A percentile compares a stretch with the other conserved stretches of the same genome.
phyloP scores from a whole-genome alignment of 2,329 filamentous ascomycete species.

The Diaporthe citrichinensis region DNA sequence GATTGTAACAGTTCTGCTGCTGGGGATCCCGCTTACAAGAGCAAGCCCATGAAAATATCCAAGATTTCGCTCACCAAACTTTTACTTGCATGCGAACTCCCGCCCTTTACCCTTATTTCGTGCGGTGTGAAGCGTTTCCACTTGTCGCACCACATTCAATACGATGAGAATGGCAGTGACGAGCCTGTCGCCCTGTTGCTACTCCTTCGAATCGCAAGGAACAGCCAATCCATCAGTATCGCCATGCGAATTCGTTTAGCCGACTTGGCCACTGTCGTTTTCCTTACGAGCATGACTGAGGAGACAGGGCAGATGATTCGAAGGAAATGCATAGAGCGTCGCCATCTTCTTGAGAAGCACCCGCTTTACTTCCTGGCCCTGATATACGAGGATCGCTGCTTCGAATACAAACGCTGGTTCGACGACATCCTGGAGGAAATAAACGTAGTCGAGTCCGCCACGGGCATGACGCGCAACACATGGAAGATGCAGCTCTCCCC shows the following conservation, averaged over 20 bases:
- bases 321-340: neutral
- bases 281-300: conserved; percentile 14
- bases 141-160: conserved; percentile 32
- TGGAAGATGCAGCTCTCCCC: conserved; percentile 29
- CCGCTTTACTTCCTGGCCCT: conserved; percentile 31
- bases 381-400: conserved; percentile 15
- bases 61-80: neutral
- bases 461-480: conserved; percentile 26
- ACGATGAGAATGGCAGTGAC: neutral
- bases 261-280: conserved; percentile 27
- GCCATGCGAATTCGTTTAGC: conserved; percentile 27
- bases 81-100: neutral
- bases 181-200: conserved; percentile 21
- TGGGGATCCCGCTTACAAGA: conserved; percentile 22
- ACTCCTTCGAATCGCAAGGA: conserved; percentile 19
- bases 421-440: conserved; percentile 26
- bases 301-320: neutral
- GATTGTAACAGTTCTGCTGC: neutral
- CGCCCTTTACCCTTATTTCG: neutral
- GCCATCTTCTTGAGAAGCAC: neutral
- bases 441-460: conserved; percentile 28
- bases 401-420: conserved; percentile 21
- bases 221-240: conserved; percentile 25
- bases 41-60: conserved; percentile 14
- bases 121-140: conserved; percentile 17